Conservation (phyloP, 2,329 filamentous ascomycete species). For the Hypoxylon sp. region DNA sequence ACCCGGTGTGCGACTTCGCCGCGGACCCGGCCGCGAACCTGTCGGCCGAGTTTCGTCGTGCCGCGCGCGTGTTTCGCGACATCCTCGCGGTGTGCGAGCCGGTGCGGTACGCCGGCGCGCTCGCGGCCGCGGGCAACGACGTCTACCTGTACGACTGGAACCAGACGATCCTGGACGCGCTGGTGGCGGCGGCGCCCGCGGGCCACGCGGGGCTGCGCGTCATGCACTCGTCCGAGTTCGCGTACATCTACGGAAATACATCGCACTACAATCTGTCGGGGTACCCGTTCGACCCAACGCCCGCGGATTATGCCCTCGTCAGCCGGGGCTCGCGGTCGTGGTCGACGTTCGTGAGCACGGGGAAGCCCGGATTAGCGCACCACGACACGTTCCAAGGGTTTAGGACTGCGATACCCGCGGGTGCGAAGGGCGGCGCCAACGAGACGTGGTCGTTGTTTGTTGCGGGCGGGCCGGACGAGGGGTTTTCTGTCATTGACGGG, state of each 20-base stretch:
- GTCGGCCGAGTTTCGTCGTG: conserved; percentile 62
- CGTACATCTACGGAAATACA: conserved; percentile 63
- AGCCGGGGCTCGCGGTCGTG: conserved; percentile 59
- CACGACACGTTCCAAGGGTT: conserved; percentile 58
- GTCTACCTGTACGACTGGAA: conserved; percentile 66
- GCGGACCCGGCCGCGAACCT: conserved; percentile 54
- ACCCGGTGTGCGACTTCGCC: conserved; percentile 61
- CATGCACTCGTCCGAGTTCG: conserved; percentile 65
- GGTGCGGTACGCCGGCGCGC: conserved; percentile 55
- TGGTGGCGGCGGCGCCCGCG: conserved; percentile 52
- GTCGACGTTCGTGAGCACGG: conserved; percentile 59
- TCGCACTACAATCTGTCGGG: conserved; percentile 56
- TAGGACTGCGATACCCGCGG: conserved; percentile 51
- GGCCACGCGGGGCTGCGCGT: conserved; percentile 57
- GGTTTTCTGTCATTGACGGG: conserved; percentile 56
- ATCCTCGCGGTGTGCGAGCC: conserved; percentile 64
- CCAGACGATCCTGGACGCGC: conserved; percentile 63
- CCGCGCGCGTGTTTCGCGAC: conserved; percentile 63
- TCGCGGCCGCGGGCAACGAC: conserved; percentile 53
- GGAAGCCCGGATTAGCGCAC: conserved; percentile 50
- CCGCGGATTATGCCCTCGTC: conserved; percentile 56
- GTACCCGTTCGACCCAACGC: conserved; percentile 53
- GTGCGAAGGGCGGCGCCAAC: conserved; percentile 8
- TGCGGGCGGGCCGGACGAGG: conserved; percentile 59
- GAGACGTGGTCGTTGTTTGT: conserved; percentile 54